Base-by-base conservation (phyloP, 768 basidiomycete species). In the Serendipita sp. region DNA sequence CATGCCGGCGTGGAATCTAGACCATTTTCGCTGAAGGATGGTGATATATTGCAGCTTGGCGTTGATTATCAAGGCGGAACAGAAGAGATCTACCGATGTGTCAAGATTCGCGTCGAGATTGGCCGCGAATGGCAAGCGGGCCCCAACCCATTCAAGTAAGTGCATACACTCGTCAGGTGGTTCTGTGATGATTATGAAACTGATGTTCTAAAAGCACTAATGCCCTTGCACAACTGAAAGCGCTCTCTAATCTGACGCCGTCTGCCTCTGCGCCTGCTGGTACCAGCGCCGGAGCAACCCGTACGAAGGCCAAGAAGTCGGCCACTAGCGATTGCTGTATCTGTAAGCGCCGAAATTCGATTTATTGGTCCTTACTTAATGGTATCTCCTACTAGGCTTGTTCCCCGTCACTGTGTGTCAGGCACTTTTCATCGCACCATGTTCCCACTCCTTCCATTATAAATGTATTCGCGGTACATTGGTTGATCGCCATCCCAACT, bases 31-130 rank as follows among this genome's bases (percentile, higher is more conserved):
- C 78, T 97, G 69, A 91, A 88, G 74, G 94, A 97, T 66, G 95
- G 95, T 0, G 94, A 97, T 75, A 81, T 97, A 33, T 75, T 98
- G 18, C 95, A 97, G 74, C 83, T 97, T 0, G 94, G 95, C 1
- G 91, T 98, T 31, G 94, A 98, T 72, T 99, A 96, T 74, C 94
- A 97, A 73, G 95, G 95, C 3, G 95, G 95, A 0, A 83, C 89
- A 4, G 93, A 97, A 76, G 94, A 97, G 73, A 92, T 95, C 62
- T 97, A 95, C 74, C 88, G 96, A 76, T 91, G 88, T 65, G 91
- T 98, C 65, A 97, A 95, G 81, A 96, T 99, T 72, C 81, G 89
- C 68, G 78, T 97, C 62, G 95, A 99, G 75, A 73, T 97, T 16
- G 83, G 84, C 6, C 76, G 94, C 66, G 93, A 93, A 73, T 97